phyloP scores from a whole-genome alignment of 2,329 filamentous ascomycete genomes.

The Hymenoscyphus scutula region DNA sequence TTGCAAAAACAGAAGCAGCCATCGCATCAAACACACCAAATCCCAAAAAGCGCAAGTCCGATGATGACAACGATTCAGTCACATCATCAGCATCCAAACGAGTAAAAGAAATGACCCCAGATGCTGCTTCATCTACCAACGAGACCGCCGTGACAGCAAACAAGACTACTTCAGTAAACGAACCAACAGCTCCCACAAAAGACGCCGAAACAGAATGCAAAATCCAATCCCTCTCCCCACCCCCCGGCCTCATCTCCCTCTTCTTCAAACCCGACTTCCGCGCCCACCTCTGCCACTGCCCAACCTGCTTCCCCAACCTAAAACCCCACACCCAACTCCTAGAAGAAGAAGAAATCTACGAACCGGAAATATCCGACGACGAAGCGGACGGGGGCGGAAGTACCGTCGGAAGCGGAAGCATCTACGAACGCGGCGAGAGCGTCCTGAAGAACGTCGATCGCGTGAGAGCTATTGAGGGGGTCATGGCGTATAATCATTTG shows the following conservation, averaged over 20 bases:
- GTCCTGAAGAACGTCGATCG: slow-evolving; percentile 89
- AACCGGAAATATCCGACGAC: slow-evolving; percentile 77
- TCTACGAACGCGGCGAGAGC: slow-evolving; percentile 89
- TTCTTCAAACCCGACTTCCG: slow-evolving; percentile 82
- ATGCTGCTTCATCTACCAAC: slow-evolving; percentile 1
- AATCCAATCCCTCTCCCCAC: slow-evolving; percentile 53
- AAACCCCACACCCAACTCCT: slow-evolving; percentile 74
- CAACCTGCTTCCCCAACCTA: slow-evolving; percentile 73
- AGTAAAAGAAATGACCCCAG: slow-evolving; percentile 38
- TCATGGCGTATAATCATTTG: slow-evolving; percentile 96
- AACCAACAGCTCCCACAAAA: slow-evolving; percentile 13
- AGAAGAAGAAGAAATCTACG: slow-evolving; percentile 92
- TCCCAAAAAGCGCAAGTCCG: slow-evolving; percentile 66
- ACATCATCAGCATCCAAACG: slow-evolving; percentile 49
- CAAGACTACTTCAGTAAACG: slow-evolving; percentile 22
- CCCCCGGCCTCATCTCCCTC: slow-evolving; percentile 67
- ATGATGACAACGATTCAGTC: slow-evolving; percentile 42
- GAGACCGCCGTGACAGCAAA: slow-evolving; percentile 8
- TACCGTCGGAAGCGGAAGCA: slow-evolving; percentile 71
- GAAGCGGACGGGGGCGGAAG: slow-evolving; percentile 53
- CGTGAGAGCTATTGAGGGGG: slow-evolving; percentile 89
- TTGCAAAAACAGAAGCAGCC: slow-evolving; percentile 26
- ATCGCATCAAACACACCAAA: slow-evolving; percentile 17
- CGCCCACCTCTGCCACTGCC: slow-evolving; percentile 76
- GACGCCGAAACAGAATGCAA: slow-evolving; percentile 53